A percentile compares a stretch with the other conserved stretches of the same genome.
Evolutionary conservation across 2,329 filamentous ascomycete species (phyloP).

Genomic region (Colletotrichum sp.): DNA sequence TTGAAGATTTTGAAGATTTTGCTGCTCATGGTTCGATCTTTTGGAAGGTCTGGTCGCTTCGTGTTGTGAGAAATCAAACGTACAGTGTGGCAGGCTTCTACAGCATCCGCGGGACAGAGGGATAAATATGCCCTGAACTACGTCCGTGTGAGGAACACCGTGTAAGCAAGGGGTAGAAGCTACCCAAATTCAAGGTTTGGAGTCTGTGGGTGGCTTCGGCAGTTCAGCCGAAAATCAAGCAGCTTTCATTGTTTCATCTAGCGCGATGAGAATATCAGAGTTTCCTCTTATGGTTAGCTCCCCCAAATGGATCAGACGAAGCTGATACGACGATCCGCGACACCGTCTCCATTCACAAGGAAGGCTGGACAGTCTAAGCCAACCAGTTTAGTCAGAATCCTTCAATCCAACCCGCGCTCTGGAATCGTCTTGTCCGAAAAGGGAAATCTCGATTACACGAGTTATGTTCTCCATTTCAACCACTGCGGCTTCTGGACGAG

Average conservation of each 20-base stretch:
- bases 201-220: background rate
- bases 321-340: background rate
- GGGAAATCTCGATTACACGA: conserved; percentile 14
- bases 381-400: background rate
- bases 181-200: background rate
- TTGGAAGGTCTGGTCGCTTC: background rate
- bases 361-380: background rate
- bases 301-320: background rate
- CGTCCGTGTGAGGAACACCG: background rate
- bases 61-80: background rate
- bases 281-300: background rate
- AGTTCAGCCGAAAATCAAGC: conserved; percentile 3
- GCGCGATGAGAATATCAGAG: conserved; percentile 4
- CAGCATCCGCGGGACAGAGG: background rate
- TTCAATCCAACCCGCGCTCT: background rate
- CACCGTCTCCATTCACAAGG: background rate
- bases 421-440: background rate
- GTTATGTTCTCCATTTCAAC: background rate
- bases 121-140: background rate
- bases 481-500: background rate
- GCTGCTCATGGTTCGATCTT: background rate
- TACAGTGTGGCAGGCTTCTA: background rate
- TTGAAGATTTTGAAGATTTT: conserved; percentile 39
- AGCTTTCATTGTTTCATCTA: background rate
- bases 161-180: background rate